Evolutionary conservation across 441 rosid genomes (phyloP).

Genomic region (Viola pubescens): DNA sequence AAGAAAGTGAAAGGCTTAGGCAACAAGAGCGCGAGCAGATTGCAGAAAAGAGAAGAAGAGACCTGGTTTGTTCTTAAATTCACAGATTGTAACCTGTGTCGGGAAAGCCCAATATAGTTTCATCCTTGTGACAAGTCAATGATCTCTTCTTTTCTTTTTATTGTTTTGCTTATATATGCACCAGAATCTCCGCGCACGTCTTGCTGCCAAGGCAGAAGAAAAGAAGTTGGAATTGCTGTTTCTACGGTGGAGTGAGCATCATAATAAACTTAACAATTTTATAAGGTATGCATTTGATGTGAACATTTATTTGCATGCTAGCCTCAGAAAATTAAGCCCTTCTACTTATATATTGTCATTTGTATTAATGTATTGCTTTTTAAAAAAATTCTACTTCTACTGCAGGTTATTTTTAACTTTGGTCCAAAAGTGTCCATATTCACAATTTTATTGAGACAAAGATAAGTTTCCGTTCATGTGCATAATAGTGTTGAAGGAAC

Average conservation of each 20-base stretch:
- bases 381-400: slow-evolving; percentile 1
- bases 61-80: slow-evolving; percentile 52
- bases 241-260: slow-evolving; percentile 71
- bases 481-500: slow-evolving; percentile 48
- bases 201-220: slow-evolving; percentile 84
- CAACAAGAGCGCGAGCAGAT: slow-evolving; percentile 76
- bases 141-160: background rate
- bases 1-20: slow-evolving; percentile 86
- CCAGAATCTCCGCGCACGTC: slow-evolving; percentile 83
- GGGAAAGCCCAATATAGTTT: slow-evolving; percentile 4
- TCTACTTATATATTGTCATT: background rate
- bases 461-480: slow-evolving; percentile 82
- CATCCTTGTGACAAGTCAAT: background rate
- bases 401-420: slow-evolving; percentile 96
- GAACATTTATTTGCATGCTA: background rate
- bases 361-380: slow-evolving; percentile 3
- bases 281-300: slow-evolving; percentile 48
- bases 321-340: background rate
- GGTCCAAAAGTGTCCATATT: slow-evolving; percentile 97
- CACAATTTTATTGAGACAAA: slow-evolving; percentile 75
- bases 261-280: slow-evolving; percentile 71
- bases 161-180: background rate
- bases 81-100: background rate
- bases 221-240: slow-evolving; percentile 57
- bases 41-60: slow-evolving; percentile 83